These are phyloP conservation scores for Emericellopsis cladophorae DNA, from an alignment of 2,329 filamentous ascomycete genomes.

Conservation along the genomic window DNA sequence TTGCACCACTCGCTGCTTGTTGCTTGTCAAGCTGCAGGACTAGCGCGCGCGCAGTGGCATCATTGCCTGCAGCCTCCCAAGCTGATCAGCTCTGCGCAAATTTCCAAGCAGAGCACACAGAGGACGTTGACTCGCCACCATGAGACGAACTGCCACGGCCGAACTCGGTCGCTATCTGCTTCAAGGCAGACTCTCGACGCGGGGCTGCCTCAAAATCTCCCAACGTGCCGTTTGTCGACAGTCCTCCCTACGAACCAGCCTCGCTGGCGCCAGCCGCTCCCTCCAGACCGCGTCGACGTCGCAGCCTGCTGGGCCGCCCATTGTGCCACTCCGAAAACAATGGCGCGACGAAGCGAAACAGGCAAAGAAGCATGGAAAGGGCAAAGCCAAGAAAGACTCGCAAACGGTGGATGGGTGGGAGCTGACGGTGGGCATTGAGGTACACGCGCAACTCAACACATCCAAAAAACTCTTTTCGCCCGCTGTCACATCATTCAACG, in stretches of 20 bases:
- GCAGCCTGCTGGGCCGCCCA: constrained; percentile 3
- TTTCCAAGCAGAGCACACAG: too few species aligned
- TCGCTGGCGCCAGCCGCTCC: constrained; percentile 13
- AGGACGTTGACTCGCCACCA: constrained; percentile 9
- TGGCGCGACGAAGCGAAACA: constrained; percentile 60
- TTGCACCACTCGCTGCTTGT: too few species aligned
- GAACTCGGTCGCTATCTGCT: constrained; percentile 37
- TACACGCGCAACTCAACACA: constrained; percentile 92
- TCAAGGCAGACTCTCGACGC: constrained; percentile 25
- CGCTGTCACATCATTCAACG: constrained; percentile 50
- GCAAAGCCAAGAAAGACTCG: constrained; percentile 27
- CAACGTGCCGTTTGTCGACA: too few species aligned
- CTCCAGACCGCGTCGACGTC: constrained; percentile 7
- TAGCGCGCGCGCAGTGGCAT: too few species aligned
- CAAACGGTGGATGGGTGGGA: constrained; percentile 65
- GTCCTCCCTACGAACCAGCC: constrained; percentile 5
- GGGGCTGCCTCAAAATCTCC: constrained; percentile 23
- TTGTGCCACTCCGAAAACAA: constrained; percentile 54
- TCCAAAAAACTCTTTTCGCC: constrained; percentile 78
- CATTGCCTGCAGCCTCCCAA: too few species aligned
- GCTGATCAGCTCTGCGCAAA: too few species aligned
- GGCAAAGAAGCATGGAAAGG: constrained; percentile 50
- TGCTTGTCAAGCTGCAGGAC: too few species aligned
- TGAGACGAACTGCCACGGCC: constrained; percentile 29
- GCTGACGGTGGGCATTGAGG: constrained; percentile 90